Conservation (phyloP, 2,329 filamentous ascomycete genomes). For the Trichoderma sp. region DNA sequence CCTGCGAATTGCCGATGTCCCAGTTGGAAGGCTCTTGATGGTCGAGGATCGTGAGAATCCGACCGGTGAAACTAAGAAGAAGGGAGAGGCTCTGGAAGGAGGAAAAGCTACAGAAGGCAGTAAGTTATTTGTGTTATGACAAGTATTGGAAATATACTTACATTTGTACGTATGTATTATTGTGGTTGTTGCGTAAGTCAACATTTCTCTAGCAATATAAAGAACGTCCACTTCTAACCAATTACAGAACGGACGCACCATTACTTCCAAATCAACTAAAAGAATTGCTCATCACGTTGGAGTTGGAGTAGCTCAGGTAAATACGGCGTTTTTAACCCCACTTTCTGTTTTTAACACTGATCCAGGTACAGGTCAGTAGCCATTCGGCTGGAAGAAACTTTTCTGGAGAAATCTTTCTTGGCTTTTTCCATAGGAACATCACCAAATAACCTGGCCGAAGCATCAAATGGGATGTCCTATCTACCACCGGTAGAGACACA, state of each 20-base stretch:
- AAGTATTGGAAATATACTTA: neutral
- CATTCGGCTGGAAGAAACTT: neutral
- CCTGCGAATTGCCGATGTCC: neutral
- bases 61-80: neutral
- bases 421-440: neutral
- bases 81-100: neutral
- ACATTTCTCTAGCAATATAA: neutral
- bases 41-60: neutral
- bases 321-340: neutral
- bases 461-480: neutral
- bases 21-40: neutral
- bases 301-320: neutral
- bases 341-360: neutral
- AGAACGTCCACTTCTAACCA: neutral
- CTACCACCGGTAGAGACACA: neutral
- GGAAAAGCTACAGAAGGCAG: neutral
- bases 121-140: neutral
- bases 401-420: neutral
- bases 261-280: neutral
- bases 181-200: neutral
- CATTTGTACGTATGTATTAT: neutral
- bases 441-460: neutral
- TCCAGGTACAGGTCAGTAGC: neutral
- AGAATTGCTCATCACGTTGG: neutral
- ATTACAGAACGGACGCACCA: neutral